Evolutionary conservation across 371 early-diverging fungal genomes (phyloP), one percentile per base, ranked within the genome.

Genomic region (Syncephalis plumigaleata): DNA sequence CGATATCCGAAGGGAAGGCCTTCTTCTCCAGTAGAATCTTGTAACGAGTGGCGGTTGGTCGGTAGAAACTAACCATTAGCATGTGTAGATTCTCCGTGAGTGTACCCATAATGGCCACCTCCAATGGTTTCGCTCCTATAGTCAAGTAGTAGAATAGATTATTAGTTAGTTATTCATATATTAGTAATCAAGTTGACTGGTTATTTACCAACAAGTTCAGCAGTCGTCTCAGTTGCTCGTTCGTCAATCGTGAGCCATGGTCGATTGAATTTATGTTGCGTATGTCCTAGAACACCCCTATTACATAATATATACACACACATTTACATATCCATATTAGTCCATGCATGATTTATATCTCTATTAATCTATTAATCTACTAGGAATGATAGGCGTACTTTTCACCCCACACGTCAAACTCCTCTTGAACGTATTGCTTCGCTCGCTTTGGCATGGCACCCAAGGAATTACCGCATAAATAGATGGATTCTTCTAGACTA

Each of bases 1-100:
- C 72, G 51, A 81, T 80, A 59, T 94, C 95, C 7, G 92, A 91
- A 8, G 97, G 97, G 54, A 97, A 97, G 1, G 92, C 86, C 58
- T 86, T 84, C 50, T 70, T 60, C 59, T 97, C 97, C 47, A 97
- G 84, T 51, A 97, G 45, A 42, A 97, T 80, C 70, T 90, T 91
- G 66, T 66, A 80, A 4, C 87, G 67, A 1, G 3, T 38, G 4
- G 57, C 53, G 0, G 83, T 85, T 7, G 97, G 97, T 9, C 68
- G 71, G 62, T 93, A 97, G 60, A 97, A 97, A 13, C 94, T 72
- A 1, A 83, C 75, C 63, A 97, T 65, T 60, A 94, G 66, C 36
- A 86, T 63, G 58, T 97, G 97, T 15, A 97, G 56, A 58, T 95
- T 95, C 40, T 77, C 73, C 1, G 97, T 95, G 38, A 97, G 71